Base-by-base conservation (phyloP, 306 rosid genomes). In the Cucurbita ficifolia region DNA sequence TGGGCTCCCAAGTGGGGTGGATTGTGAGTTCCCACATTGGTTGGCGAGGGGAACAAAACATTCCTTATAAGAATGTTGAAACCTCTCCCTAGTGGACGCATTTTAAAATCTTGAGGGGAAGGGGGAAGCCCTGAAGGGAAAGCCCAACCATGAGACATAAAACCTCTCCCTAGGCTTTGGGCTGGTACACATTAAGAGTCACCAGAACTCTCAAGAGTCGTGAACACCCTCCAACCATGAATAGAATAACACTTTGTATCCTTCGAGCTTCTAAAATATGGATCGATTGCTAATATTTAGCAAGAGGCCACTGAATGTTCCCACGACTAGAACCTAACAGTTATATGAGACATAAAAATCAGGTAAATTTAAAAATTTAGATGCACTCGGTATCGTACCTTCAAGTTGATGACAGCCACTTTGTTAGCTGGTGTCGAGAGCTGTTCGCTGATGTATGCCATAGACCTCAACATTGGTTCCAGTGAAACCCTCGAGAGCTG, bases 331-430 rank as follows among this genome's bases (percentile, higher is more conserved):
- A 49, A 49, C 74, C 74, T 67, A 67, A 13, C 73, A 45, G 14
- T 36, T 10, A 49, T 14, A 16, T 17, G 46, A 49, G 59, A 50
- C 58, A 29, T 29, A 49, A 33, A 69, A 33, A 46, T 69, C 43
- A 69, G 73, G 18, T 49, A 69, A 24, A 9, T 46, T 50, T 0
- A 50, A 24, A 49, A 8, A 49, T 29, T 9, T 70, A 8, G 33
- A 50, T 33, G 16, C 17, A 24, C 50, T 9, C 4, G 2, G 24
- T 16, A 18, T 53, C 4, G 38, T 75, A 89, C 97, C 89, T 88
- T 91, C 79, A 94, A 86, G 81, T 89, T 91, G 81, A 94, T 88
- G 80, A 92, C 95, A 74, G 99, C 97, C 81, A 94, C 95, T 83
- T 89, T 94, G 84, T 89, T 92, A 57, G 94, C 97, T 45, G 97